Base-by-base conservation (phyloP, 2,329 filamentous ascomycete species). In the Elsinoe australis region DNA sequence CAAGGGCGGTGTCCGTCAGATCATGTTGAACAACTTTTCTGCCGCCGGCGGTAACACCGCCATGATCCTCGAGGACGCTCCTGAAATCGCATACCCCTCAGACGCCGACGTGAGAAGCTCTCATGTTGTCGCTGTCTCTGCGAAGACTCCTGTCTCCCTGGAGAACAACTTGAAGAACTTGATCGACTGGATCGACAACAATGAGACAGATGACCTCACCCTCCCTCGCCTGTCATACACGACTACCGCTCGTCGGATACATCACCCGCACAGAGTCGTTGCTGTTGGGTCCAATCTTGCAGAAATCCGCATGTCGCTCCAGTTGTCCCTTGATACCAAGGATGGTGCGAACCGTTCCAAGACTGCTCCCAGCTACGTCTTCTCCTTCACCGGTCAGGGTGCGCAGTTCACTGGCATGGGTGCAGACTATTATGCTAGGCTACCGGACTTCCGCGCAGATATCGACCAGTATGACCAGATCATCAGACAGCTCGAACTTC, bases 21-120 rank as follows among this genome's bases (percentile, higher is more conserved):
- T 47, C 29, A 34, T 47, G 29, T 17, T 47, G 9, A 47, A 47
- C 44, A 47, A 47, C 22, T 47, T 47, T 19, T 34, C 29, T 6
- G 44, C 44, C n/a, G 80, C 82, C 47, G 82, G 82, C 54, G 82
- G 83, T 26, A 87, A 87, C 63, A 84, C 82, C 1, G 77, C 79
- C 12, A 61, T 85, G 18, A 62, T 86, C 5, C 57, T 86, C 1
- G 78, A 85, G 58, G 81, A 85, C 52, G 76, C 69, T 0, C 78
- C 78, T 2, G 19, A 28, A 4, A 61, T 62, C 49, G 57, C 56
- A 50, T 31, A 18, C 21, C 58, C 57, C 9, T 57, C 55, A 8
- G 57, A 54, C 8, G 50, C 54, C 2, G 79, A 84, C 53, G 67
- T 75, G 5, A 73, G 82, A 15, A 65, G 64, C n/a, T 67, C 69